Evolutionary conservation across 2,329 filamentous ascomycete species (phyloP), one percentile per base, ranked within the genome.

Genomic region (Clathrospora elynae): DNA sequence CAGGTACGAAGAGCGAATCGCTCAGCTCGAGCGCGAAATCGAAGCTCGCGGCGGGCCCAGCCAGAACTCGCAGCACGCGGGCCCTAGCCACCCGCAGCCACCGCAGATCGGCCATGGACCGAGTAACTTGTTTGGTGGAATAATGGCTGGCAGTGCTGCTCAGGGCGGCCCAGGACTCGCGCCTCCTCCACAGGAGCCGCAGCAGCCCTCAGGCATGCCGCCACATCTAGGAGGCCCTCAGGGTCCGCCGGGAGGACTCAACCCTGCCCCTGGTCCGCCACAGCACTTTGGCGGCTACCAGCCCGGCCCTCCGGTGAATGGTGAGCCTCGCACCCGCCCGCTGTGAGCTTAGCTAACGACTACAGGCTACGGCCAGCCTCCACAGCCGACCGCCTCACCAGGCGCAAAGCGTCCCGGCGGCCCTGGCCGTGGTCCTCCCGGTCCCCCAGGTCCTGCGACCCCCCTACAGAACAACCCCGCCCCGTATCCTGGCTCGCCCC

Each of bases 1-100:
- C 62, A 97, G 92, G 67, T 97, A 97, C 67, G 93, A 99, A 67
- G 90, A 95, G 55, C 90, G 97, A 66, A 87, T 97, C 49, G 78
- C 81, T 54, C 82, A 87, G 64, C 81, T 99, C 59, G 88, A 89
- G 67, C 88, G 90, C 64, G 92, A 97, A 73, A 84, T 99, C 36
- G 91, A 88, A 66, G 78, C 80, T 57, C 81, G 84, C 58, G 84
- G 84, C 49, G 83, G 84, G 13, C 78, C 81, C 52, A 78, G 81
- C 55, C 81, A 85, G 53, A 83, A 86, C 50, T 86, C 90, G 51
- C 83, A 83, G 57, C 88, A 93, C 80, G 82, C 82, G 46, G 89
- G 86, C 29, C 87, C 90, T 43, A 85, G 88, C 34, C 89, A 93
- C 72, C 87, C 90, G 51, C 87, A 88, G 49, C 92, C 93, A 23